Evolutionary conservation across 106 monocot genomes (phyloP), one percentile per base, ranked within the genome.

Genomic region (Acanthochlamys bracteata): DNA sequence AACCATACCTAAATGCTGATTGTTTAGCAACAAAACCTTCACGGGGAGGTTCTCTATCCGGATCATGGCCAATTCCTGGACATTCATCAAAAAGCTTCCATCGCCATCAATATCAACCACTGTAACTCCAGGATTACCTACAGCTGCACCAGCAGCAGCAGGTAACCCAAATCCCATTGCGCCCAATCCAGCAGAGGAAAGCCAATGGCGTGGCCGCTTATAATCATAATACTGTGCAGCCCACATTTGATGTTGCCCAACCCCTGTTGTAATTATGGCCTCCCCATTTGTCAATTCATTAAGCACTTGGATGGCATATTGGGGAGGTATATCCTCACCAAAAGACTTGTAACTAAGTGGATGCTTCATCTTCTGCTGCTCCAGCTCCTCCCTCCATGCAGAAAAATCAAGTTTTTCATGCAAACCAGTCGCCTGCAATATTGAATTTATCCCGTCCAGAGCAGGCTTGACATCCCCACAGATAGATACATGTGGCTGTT

Each of bases 221-320:
- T 84, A 86, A 7, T 58, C 75, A 67, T 86, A 90, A 66, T 81
- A 94, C 51, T 94, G 89, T 10, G 93, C 89, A 4, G 93, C 81
- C 93, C 93, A 94, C 93, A 94, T 95, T 59, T 90, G 94, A 41
- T 90, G 89, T 71, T 95, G 94, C 39, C 94, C 94, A n/a, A 90
- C 94, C 17, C 94, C 94, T 3, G 94, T 90, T 40, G 68, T 73
- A 41, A 90, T 81, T 26, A 95, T 84, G 11, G 94, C 89, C 63
- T 90, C 89, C 0, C 94, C 84, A 12, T 79, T 71, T 1, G 94
- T 95, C 43, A 95, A 67, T 66, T 95, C 90, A 61, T 79, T 74
- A 17, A 95, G 69, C 59, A 86, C 57, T 70, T 80, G 67, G 20
- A 95, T 95, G 0, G 94, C 89, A 62, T 84, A 86, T 56, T 95